Base-by-base conservation (phyloP, 768 basidiomycete genomes). In the Clavulina sp. region DNA sequence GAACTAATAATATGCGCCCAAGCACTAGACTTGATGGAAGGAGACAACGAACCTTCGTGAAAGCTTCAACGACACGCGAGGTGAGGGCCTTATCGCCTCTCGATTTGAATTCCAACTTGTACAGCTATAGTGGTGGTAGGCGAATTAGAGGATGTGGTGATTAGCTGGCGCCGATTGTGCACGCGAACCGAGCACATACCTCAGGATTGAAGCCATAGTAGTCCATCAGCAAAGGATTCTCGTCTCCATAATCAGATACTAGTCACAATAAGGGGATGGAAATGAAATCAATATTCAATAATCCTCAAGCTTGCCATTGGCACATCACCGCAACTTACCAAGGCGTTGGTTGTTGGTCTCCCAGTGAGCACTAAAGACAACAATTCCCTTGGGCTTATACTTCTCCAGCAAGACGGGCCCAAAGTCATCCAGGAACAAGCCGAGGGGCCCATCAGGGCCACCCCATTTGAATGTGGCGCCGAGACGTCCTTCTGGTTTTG, bases 311-410 rank as follows among this genome's bases (percentile, higher is more conserved):
- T 6, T 4, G 33, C 38, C 16, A 19, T 18, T 7, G 30, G 7
- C 47, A 13, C n/a, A 40, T 48, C 5, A 40, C 24, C 18, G 33
- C 16, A 29, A 56, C 70, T 33, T 55, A 76, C 80, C 79, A 41
- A 78, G 66, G 29, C 74, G 71, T 60, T 77, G 74, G 2, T 66
- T 70, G 7, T 52, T 49, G 1, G 81, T 79, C 60, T 87, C 84
- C 81, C 81, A 86, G 59, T 86, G 84, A 7, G 84, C 84, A 56
- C 79, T 82, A 66, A 85, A 84, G 1, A 85, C 81, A 3, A 86
- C 74, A 49, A 84, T 79, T n/a, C 73, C 83, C 60, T 76, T 79
- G 2, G 83, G 83, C 44, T 75, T 69, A 63, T 87, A 87, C 62
- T 84, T 85, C 52, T 73, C 59, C 38, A 84, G 58, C 28, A 84